Percentiles rank a stretch among this genome's conserved stretches.
These are phyloP conservation scores for Curvularia eragrostidis DNA, from an alignment of 2,329 filamentous ascomycete species.

Conservation along the genomic window DNA sequence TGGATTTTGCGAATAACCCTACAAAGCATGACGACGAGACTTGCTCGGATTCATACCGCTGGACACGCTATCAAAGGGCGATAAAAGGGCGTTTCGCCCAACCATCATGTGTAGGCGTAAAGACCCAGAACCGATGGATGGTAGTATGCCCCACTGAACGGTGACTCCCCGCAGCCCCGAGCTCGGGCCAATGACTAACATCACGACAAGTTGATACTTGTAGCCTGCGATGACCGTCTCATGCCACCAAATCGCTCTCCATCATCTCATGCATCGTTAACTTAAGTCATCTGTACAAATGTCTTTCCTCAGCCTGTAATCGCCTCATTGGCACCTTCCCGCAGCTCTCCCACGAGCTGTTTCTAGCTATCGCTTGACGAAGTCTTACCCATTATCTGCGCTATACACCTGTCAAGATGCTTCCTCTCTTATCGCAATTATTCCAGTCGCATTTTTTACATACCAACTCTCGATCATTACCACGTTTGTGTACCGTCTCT, in stretches of 20 bases:
- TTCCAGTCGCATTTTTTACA: slow-evolving; percentile 59
- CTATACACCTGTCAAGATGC: slow-evolving; percentile 56
- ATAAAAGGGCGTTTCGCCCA: slow-evolving; percentile 11
- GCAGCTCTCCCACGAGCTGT: slow-evolving; percentile 31
- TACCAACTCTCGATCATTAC: slow-evolving; percentile 59
- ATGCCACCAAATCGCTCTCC: slow-evolving; percentile 5
- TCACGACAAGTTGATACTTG: slow-evolving; percentile 12
- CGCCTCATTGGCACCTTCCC: slow-evolving; percentile 34
- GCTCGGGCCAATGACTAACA: slow-evolving; percentile 21
- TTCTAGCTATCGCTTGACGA: slow-evolving; percentile 26
- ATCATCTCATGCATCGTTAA: slow-evolving; percentile 5
- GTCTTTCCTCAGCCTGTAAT: slow-evolving; percentile 25
- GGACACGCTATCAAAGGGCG: slow-evolving; percentile 1
- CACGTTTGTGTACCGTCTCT: slow-evolving; percentile 15
- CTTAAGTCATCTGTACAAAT: slow-evolving; percentile 12
- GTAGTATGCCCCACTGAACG: slow-evolving; percentile 8
- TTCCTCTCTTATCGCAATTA: slow-evolving; percentile 55
- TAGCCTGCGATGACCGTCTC: slow-evolving; percentile 7
- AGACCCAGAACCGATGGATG: slow-evolving; percentile 9
- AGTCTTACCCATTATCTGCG: slow-evolving; percentile 32
- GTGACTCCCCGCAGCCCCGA: slow-evolving; percentile 19
- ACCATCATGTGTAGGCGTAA: background rate
- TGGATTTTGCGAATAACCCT: no score
- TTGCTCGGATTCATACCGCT: no score
- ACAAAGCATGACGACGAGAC: background rate